A percentile compares a stretch with the other conserved stretches of the same genome.
Evolutionary conservation across 2,329 filamentous ascomycete genomes (phyloP).

Genomic region (Ophiosphaerella herpotricha): DNA sequence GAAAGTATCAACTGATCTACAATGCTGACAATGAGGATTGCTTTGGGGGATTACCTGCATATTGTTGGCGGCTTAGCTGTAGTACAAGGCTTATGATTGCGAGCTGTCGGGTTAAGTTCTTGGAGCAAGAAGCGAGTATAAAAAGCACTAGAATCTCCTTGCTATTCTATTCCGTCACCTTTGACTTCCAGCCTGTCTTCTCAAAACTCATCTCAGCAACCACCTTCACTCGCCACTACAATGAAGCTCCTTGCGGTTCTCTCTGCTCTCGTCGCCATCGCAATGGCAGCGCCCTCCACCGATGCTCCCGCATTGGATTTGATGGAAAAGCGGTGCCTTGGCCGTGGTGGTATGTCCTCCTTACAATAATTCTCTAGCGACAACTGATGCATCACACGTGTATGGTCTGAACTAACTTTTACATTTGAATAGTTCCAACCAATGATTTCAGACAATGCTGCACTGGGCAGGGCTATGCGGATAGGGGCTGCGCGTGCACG

Average conservation of each 20-base stretch:
- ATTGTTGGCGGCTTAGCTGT: too few relatives aligned
- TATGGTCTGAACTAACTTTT: neutral
- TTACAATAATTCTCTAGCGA: neutral
- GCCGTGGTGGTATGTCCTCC: constrained; percentile 1
- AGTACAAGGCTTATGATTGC: too few relatives aligned
- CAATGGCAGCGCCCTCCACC: constrained; percentile 1
- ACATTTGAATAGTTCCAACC: neutral
- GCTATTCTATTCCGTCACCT: too few relatives aligned
- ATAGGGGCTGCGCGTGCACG: constrained; percentile 1
- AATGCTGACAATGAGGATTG: too few relatives aligned
- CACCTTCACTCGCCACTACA: neutral
- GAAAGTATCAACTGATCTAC: too few relatives aligned
- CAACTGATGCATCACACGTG: neutral
- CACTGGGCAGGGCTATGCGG: neutral
- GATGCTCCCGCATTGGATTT: neutral
- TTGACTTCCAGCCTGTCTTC: too few relatives aligned
- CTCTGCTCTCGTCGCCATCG: neutral
- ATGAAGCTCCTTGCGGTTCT: constrained; percentile 3
- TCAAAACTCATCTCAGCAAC: too few relatives aligned
- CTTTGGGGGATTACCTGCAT: too few relatives aligned
- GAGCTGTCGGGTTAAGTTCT: too few relatives aligned
- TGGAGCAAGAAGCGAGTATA: too few relatives aligned
- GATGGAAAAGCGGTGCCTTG: constrained; percentile 4
- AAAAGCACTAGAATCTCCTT: too few relatives aligned
- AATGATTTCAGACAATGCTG: constrained; percentile 1